phyloP scores from a whole-genome alignment of 192 early-diverging fungal species.

The Backusella sp. region DNA sequence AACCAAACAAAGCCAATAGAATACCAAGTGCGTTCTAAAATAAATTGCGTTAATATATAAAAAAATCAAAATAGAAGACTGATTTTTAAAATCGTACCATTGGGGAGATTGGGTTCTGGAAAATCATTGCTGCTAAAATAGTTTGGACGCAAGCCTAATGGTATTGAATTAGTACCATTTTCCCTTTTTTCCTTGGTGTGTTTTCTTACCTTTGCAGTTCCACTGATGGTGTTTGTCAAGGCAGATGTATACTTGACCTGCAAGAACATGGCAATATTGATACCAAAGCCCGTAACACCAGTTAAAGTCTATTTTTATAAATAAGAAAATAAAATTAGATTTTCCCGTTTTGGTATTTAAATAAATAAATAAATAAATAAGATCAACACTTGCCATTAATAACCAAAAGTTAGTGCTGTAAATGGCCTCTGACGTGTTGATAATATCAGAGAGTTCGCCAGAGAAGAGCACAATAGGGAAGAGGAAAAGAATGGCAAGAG shows the following conservation, averaged over 20 bases:
- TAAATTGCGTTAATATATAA: slow-evolving; percentile 11
- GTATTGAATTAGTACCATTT: background rate
- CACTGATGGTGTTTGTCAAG: slow-evolving; percentile 67
- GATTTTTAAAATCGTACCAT: slow-evolving; percentile 43
- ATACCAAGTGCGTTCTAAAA: slow-evolving; percentile 57
- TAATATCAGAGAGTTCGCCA: slow-evolving; percentile 55
- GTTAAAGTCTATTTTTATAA: slow-evolving; percentile 40
- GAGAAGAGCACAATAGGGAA: slow-evolving; percentile 56
- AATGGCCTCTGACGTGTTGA: slow-evolving; percentile 43
- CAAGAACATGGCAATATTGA: slow-evolving; percentile 70
- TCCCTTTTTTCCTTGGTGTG: background rate
- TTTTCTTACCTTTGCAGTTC: slow-evolving; percentile 53
- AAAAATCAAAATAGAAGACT: background rate
- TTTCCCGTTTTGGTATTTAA: background rate
- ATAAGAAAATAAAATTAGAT: background rate
- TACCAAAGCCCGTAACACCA: slow-evolving; percentile 61
- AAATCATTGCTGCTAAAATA: slow-evolving; percentile 57
- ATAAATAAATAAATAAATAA: background rate
- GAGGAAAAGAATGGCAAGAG: slow-evolving; percentile 57
- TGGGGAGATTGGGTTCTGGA: slow-evolving; percentile 58
- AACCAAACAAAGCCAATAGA: slow-evolving; percentile 54
- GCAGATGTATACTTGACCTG: slow-evolving; percentile 71
- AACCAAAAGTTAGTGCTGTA: slow-evolving; percentile 53
- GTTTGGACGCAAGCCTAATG: slow-evolving; percentile 59
- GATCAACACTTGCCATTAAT: slow-evolving; percentile 45